Evolutionary conservation across 192 early-diverging fungal species (phyloP).

Genomic region (Rhizophagus clarus): DNA sequence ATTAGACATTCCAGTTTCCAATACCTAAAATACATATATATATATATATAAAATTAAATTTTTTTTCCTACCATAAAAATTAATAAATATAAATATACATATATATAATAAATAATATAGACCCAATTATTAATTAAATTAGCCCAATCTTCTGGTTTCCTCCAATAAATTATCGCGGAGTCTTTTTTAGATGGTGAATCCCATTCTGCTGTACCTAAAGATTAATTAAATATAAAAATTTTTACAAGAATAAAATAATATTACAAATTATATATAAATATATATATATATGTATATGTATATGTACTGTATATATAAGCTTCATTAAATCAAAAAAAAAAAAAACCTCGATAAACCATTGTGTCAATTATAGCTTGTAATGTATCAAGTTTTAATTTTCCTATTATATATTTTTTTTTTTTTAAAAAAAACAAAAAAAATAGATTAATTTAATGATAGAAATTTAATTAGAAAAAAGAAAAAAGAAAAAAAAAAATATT

Average conservation of each 20-base stretch:
- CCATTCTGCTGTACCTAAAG: constrained; percentile 64
- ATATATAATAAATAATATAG: constrained; percentile 26
- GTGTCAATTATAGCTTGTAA: constrained; percentile 75
- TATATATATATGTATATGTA: no score
- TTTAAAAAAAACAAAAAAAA: not conserved
- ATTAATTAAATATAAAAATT: not conserved
- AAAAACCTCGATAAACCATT: constrained; percentile 71
- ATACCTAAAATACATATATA: constrained; percentile 45
- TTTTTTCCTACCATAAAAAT: not conserved
- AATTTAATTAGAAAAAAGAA: not conserved
- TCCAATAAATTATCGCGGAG: constrained; percentile 79
- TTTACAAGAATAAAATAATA: not conserved
- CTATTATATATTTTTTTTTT: constrained; percentile 45
- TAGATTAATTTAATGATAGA: not conserved
- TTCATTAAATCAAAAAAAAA: constrained; percentile 53
- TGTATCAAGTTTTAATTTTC: constrained; percentile 60
- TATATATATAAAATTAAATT: not conserved
- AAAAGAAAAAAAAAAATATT: no score
- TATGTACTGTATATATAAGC: no score
- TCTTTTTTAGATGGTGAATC: constrained; percentile 48
- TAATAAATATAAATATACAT: constrained; percentile 7
- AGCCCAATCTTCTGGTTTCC: constrained; percentile 92
- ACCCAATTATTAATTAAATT: constrained; percentile 82
- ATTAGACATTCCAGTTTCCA: constrained; percentile 72
- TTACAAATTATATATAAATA: no score